phyloP scores from a whole-genome alignment of 2,329 filamentous ascomycete genomes.

The Cercospora zeina region DNA sequence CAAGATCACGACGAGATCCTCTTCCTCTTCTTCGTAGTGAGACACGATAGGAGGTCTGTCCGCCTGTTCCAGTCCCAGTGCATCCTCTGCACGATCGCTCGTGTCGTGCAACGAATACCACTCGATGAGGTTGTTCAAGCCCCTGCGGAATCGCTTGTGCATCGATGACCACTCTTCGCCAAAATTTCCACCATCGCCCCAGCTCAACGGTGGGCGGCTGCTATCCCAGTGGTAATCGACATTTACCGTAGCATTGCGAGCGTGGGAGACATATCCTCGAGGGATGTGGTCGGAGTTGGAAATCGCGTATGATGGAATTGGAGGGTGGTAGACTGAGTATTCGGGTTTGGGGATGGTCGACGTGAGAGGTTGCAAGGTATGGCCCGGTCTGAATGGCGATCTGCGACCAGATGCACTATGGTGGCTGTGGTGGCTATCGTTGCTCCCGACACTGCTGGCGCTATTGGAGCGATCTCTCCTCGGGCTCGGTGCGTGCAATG shows the following conservation, averaged over 20 bases:
- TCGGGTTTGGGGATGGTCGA: slow-evolving; percentile 38
- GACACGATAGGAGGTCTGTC: slow-evolving; percentile 39
- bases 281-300: slow-evolving; percentile 80
- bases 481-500: slow-evolving; percentile 40
- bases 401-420: slow-evolving; percentile 30
- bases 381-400: slow-evolving; percentile 34
- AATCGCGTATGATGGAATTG: slow-evolving; percentile 78
- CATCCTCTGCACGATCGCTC: slow-evolving; percentile 40
- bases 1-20: slow-evolving; percentile 77
- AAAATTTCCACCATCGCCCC: slow-evolving; percentile 83
- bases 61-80: slow-evolving; percentile 40
- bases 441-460: slow-evolving; percentile 42
- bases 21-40: slow-evolving; percentile 60
- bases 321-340: slow-evolving; percentile 64
- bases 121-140: slow-evolving; percentile 73
- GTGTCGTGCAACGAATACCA: slow-evolving; percentile 67
- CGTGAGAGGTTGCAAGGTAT: slow-evolving; percentile 31
- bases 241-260: slow-evolving; percentile 77
- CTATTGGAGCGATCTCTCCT: slow-evolving; percentile 53
- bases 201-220: slow-evolving; percentile 72
- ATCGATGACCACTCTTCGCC: slow-evolving; percentile 95
- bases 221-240: slow-evolving; percentile 98
- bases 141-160: slow-evolving; percentile 84
- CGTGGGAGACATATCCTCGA: slow-evolving; percentile 83
- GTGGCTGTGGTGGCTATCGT: slow-evolving; percentile 28